These are phyloP conservation scores for Amphicarpaea edgeworthii DNA, from an alignment of 306 rosid genomes.

Conservation along the genomic window DNA sequence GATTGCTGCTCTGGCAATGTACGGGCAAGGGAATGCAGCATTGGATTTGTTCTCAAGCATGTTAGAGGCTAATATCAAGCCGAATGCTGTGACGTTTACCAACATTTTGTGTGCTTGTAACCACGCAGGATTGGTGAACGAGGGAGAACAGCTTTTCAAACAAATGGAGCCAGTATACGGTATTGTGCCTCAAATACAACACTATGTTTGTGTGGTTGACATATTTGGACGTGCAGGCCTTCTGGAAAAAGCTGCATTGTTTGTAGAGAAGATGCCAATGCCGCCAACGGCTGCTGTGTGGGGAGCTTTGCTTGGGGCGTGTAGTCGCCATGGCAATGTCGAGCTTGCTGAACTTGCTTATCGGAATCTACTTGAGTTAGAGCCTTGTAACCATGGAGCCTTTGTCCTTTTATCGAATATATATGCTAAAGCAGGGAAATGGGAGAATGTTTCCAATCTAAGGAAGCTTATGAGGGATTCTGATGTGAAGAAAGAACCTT, in stretches of 20 bases:
- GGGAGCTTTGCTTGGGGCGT: conserved; percentile 70
- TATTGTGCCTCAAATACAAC: conserved; percentile 63
- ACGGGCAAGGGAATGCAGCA: conserved; percentile 65
- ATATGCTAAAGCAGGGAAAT: conserved; percentile 63
- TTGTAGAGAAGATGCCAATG: conserved; percentile 60
- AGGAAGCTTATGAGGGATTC: conserved; percentile 68
- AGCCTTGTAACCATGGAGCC: conserved; percentile 70
- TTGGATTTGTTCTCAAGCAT: conserved; percentile 59
- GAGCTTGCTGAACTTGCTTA: conserved; percentile 67
- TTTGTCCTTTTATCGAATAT: conserved; percentile 67
- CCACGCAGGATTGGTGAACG: conserved; percentile 64
- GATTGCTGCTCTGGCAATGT: conserved; percentile 76
- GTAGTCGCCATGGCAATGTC: conserved; percentile 60
- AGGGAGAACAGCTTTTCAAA: conserved; percentile 55
- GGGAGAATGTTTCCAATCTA: conserved; percentile 69
- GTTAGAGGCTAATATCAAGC: conserved; percentile 64
- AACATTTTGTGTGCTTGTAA: conserved; percentile 69
- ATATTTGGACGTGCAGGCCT: conserved; percentile 65
- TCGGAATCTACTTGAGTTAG: conserved; percentile 60
- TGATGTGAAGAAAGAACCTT: conserved; percentile 67
- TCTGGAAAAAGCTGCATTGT: conserved; percentile 59
- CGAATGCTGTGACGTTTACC: conserved; percentile 69
- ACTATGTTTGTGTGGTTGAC: conserved; percentile 67
- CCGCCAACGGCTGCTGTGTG: conserved; percentile 59
- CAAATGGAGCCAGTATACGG: conserved; percentile 66